phyloP scores from a whole-genome alignment of 2,329 filamentous ascomycete species.

The Plectosphaerella plurivora region DNA sequence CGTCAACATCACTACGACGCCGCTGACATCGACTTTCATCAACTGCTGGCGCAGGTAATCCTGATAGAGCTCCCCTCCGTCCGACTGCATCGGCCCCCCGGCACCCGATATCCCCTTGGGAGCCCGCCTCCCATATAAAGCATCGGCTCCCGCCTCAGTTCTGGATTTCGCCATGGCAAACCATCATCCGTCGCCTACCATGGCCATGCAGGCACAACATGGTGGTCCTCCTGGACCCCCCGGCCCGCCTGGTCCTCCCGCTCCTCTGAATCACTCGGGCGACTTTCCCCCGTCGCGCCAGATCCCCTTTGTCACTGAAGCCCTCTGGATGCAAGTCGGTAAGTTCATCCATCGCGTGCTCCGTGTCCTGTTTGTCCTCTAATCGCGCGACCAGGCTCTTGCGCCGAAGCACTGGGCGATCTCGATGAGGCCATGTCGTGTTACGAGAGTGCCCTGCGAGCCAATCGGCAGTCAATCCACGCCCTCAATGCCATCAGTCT shows the following conservation, averaged over 20 bases:
- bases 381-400: constrained; percentile 17
- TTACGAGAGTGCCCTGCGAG: constrained; percentile 84
- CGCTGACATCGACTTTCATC: too few relatives aligned
- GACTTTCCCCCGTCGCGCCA: constrained; percentile 67
- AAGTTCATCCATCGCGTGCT: constrained; percentile 29
- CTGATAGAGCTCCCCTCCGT: too few relatives aligned
- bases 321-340: constrained; percentile 92
- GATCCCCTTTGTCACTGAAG: constrained; percentile 75
- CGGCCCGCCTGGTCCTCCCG: constrained; percentile 45
- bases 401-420: constrained; percentile 84
- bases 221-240: constrained; percentile 63
- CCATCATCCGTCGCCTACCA: constrained; percentile 76
- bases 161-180: constrained; percentile 55
- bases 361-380: constrained; percentile 4
- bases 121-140: too few relatives aligned
- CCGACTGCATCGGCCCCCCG: too few relatives aligned
- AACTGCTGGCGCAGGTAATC: too few relatives aligned
- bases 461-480: constrained; percentile 82
- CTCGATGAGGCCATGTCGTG: constrained; percentile 84
- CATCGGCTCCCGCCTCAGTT: not conserved
- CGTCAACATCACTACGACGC: too few relatives aligned
- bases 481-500: constrained; percentile 94
- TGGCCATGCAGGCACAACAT: constrained; percentile 64
- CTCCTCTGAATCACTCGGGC: constrained; percentile 47
- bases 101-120: too few relatives aligned